Base-by-base conservation (phyloP, 2,329 filamentous ascomycete genomes). In the Verticillium klebahnii region DNA sequence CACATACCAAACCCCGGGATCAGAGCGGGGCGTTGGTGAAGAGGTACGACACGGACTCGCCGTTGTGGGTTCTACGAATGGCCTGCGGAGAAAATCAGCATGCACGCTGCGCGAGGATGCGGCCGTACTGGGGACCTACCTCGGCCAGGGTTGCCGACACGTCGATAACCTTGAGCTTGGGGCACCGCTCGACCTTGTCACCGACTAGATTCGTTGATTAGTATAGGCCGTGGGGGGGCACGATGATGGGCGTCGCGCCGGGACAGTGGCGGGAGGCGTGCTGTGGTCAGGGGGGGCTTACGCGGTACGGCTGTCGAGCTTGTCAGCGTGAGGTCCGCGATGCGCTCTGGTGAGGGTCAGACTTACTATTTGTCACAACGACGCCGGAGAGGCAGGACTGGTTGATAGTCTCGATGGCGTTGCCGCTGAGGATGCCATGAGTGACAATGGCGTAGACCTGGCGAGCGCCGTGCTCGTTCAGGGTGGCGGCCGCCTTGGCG, bases 401-500 rank as follows among this genome's bases (percentile, higher is more conserved):
- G 75, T 96, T 96, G 70, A 96, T 80, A 45, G 88, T 93, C 69
- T 96, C 89, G 62, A 96, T 94, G 50, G 93, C 93, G 67, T 90
- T 91, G 58, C 92, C 93, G 65, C 89, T 92, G 58, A 97, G 79
- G 62, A 97, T 96, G 39, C 92, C 93, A 73, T 97, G 93, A 1
- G 94, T 97, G 62, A 98, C 94, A 67, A 98, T 95, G 25, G 95
- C 94, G 66, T 96, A 91, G 37, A 96, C 93, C 72, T 96, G 88
- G 67, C 87, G 87, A 1, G 94, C 94, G 36, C 92, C 92, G 71
- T 97, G 90, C 69, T 92, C 85, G 75, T 94, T 92, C 60, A 97
- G 86, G 0, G 93, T 94, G 62, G 92, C 89, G 17, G 94, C 94
- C 2, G 94, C 95, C 79, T 97, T 98, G 74, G 80, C 80, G 45